phyloP scores from a whole-genome alignment of 768 basidiomycete genomes.

The Phanerochaete sordida region DNA sequence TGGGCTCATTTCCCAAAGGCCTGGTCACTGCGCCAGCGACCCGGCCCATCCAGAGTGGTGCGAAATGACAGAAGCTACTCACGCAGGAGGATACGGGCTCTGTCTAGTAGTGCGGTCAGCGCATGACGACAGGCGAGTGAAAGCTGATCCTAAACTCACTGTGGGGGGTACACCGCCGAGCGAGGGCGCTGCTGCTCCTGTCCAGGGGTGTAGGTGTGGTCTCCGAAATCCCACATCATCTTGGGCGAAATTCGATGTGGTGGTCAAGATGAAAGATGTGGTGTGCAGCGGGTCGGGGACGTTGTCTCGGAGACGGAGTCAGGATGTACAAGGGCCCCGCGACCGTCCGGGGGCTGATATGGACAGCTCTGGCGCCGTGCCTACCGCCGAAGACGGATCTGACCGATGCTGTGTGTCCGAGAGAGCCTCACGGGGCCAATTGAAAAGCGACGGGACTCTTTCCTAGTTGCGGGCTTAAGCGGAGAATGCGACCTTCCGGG shows the following conservation, averaged over 20 bases:
- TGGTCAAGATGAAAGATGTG: not conserved
- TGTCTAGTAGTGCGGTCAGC: not conserved
- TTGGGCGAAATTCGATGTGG: not conserved
- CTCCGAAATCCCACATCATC: constrained; percentile 17
- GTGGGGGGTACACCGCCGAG: not conserved
- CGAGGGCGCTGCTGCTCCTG: not conserved
- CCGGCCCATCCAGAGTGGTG: no score
- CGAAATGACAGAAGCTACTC: not conserved
- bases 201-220: constrained; percentile 8
- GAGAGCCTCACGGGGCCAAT: not conserved
- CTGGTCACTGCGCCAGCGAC: no score
- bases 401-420: not conserved
- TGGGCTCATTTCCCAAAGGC: no score
- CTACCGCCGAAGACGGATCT: not conserved
- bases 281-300: not conserved
- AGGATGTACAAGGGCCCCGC: not conserved
- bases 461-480: not conserved
- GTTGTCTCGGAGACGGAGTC: not conserved
- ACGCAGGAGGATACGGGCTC: constrained; percentile 3
- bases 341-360: not conserved
- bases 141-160: not conserved
- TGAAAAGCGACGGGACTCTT: not conserved
- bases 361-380: not conserved
- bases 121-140: not conserved
- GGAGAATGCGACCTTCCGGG: not conserved